Evolutionary conservation across 78 protist species (phyloP).

Genomic region (Isochrysis galbana): DNA sequence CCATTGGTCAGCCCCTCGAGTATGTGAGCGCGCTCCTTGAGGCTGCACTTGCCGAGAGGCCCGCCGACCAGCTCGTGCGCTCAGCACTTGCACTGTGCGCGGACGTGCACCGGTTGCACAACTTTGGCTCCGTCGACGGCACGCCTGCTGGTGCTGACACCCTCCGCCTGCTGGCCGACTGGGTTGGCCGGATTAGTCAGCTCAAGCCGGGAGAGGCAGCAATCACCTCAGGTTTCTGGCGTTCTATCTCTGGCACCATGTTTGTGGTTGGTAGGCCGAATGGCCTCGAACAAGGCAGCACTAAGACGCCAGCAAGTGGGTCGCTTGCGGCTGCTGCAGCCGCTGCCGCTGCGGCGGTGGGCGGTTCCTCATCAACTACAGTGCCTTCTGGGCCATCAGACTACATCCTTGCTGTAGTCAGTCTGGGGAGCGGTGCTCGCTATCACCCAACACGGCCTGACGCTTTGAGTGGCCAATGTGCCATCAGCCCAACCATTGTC

Average conservation of each 20-base stretch:
- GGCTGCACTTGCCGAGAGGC: neutral
- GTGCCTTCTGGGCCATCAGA: neutral
- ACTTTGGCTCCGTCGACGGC: neutral
- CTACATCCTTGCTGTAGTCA: neutral
- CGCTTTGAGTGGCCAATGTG: neutral
- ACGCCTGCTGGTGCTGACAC: neutral
- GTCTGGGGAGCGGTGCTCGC: neutral
- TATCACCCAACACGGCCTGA: neutral
- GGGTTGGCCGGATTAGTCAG: neutral
- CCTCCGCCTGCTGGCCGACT: neutral
- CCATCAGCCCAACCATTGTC: neutral
- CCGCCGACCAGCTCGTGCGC: neutral
- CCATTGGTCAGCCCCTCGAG: neutral
- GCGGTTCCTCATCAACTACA: too few relatives aligned
- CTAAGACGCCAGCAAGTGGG: neutral
- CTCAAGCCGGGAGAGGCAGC: neutral
- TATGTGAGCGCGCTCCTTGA: neutral
- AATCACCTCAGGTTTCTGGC: neutral
- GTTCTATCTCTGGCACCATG: neutral
- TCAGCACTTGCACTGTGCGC: neutral
- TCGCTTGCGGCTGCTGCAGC: neutral
- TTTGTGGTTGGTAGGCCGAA: neutral
- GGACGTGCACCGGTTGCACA: neutral
- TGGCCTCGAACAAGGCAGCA: too few relatives aligned
- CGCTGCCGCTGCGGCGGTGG: neutral